Evolutionary conservation across 768 basidiomycete species (phyloP), one percentile per base, ranked within the genome.

Genomic region (Tulasnella sp.): DNA sequence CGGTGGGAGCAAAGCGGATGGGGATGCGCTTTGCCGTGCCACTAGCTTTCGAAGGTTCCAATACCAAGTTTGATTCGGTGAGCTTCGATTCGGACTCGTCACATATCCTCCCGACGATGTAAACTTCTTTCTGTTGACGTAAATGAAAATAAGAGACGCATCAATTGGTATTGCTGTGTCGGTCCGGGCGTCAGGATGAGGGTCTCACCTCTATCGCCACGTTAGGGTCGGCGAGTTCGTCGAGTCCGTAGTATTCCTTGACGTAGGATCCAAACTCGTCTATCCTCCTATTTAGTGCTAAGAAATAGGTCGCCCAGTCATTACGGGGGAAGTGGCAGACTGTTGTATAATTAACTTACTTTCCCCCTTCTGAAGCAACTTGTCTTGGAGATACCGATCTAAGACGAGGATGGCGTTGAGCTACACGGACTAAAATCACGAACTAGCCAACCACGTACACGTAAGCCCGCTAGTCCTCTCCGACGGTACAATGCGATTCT

Each of bases 301-400:
- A 62, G 2, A 26, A 29, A 14, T 22, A 70, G 52, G 8, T 29
- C 0, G 19, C 16, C 8, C 8, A 7, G 36, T 59, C 22, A 22
- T 37, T 5, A 63, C 7, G 8, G 19, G 47, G 36, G 47, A 44
- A 29, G n/a, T n/a, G 22, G 1, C 59, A 71, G 34, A 44, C 17
- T 44, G 22, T 11, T 59, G 7, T 6, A 59, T 9, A 11, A 17
- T n/a, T 52, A 12, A 76, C 79, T 65, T 75, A 93, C 94, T 88
- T 84, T 90, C 90, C 74, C 92, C 90, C 62, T 95, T 83, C 77
- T 92, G 91, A 1, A 87, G 87, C 32, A 90, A 84, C 81, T 92
- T 94, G 79, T 98, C 95, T 77, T 91, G 94, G 95, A 96, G 95
- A 79, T 98, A 98, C 35, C 91, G 86, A 84, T 89, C 90, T 92